Evolutionary conservation across 2,329 filamentous ascomycete genomes (phyloP).

Genomic region (Ophiostoma himal-ulmi): DNA sequence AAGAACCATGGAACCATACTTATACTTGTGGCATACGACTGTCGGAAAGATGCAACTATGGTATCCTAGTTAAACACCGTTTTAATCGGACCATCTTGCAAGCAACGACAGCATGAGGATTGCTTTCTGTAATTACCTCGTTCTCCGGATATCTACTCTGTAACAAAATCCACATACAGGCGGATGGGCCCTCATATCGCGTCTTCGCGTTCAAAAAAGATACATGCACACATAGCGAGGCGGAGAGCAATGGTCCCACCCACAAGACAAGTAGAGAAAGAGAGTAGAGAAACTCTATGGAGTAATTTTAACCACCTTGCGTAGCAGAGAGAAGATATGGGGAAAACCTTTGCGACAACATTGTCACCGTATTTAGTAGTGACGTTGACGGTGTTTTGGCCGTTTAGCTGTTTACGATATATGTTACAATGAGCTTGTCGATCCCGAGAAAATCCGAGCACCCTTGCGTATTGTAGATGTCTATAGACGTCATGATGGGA

Average conservation of each 20-base stretch:
- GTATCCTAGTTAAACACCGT: background rate
- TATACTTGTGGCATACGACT: background rate
- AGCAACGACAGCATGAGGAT: background rate
- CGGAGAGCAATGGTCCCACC: background rate
- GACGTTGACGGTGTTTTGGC: background rate
- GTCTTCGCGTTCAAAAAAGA: background rate
- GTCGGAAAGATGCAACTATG: background rate
- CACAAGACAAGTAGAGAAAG: background rate
- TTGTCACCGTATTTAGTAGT: background rate
- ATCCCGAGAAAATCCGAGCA: conserved; percentile 1
- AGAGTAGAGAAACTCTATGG: conserved; percentile 3
- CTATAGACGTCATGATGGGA: background rate
- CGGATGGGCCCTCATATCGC: conserved; percentile 5
- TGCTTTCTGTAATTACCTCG: background rate
- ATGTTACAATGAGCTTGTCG: background rate
- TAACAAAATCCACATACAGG: background rate
- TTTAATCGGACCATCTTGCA: background rate
- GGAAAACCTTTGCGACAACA: background rate
- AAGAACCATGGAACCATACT: background rate
- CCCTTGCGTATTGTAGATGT: background rate
- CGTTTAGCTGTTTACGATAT: background rate
- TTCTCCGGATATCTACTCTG: background rate
- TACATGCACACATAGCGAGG: background rate
- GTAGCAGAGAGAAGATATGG: background rate
- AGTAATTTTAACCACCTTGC: background rate